Evolutionary conservation across 2,329 filamentous ascomycete species (phyloP), one percentile per base, ranked within the genome.

Genomic region (Neoarthrinium moseri): DNA sequence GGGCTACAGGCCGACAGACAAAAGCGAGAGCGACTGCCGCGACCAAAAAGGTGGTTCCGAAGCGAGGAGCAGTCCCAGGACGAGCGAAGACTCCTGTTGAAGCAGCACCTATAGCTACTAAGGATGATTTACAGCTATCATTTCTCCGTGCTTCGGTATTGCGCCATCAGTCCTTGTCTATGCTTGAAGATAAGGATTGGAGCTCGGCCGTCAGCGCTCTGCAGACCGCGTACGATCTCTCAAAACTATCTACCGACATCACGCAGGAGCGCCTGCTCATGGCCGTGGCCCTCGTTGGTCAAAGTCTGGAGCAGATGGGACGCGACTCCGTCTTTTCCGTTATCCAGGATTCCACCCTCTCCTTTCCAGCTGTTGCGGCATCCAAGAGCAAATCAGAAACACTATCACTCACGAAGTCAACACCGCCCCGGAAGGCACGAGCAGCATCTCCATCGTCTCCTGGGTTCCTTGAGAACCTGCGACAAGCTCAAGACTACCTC

Each of bases 321-420:
- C 78, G 80, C 4, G 89, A 96, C 64, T 85, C 91, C 3, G 86
- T 94, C 4, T 95, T 92, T 64, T 95, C 89, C 15, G 87, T 92
- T 8, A 78, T 97, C 13, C 89, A 92, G 36, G 94, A 99, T 58
- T 96, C 94, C 1, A 96, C 91, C 0, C 84, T 96, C 21, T 95
- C 91, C 0, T 86, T 92, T 49, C 90, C 91, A 2, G 84, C 89
- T 0, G 73, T 92, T 29, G 69, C 70, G 52, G 62, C 66, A 50
- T 47, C 59, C 13, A 56, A 68, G 21, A 76, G 76, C 26, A 70
- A 68, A 49, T 52, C 63, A 10, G 68, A 73, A 34, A 63, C 66
- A 23, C 52, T 60, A 18, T 67, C 67, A 3, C 47, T 65, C 4
- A 52, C 54, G 4, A 68, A 70, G 44, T 62, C 58, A 18, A 56